Percentiles rank a stretch among this genome's conserved stretches.
These are phyloP conservation scores for Emmonsiellopsis sp. DNA, from an alignment of 2,329 filamentous ascomycete genomes.

Conservation along the genomic window DNA sequence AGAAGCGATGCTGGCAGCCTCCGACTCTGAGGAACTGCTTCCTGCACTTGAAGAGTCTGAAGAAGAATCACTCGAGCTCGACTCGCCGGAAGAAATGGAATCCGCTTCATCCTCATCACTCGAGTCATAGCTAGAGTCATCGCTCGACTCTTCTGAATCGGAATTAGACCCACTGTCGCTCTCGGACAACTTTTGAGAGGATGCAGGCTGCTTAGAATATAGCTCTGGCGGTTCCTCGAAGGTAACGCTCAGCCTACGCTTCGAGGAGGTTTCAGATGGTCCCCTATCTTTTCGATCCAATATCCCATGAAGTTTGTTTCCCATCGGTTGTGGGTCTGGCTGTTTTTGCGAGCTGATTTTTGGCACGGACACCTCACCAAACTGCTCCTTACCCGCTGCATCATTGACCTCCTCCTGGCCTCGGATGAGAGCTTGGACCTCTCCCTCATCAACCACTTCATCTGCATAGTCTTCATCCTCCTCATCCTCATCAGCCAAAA, in stretches of 20 bases:
- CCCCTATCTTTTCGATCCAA: not conserved
- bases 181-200: constrained; percentile 7
- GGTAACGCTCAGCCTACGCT: constrained; percentile 24
- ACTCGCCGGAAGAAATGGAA: constrained; percentile 13
- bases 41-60: constrained; percentile 12
- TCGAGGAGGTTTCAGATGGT: constrained; percentile 16
- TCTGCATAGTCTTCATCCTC: constrained; percentile 24
- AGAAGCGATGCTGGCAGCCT: constrained; percentile 1
- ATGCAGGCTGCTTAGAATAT: constrained; percentile 5
- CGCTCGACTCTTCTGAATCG: constrained; percentile 10
- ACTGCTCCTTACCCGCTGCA: constrained; percentile 33
- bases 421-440: not conserved
- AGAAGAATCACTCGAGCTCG: constrained; percentile 9
- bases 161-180: constrained; percentile 11
- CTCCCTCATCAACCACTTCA: constrained; percentile 24
- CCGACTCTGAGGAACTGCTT: constrained; percentile 15
- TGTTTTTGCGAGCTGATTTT: constrained; percentile 6
- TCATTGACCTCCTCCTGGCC: constrained; percentile 34
- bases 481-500: constrained; percentile 16
- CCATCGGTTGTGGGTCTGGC: not conserved
- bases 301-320: not conserved
- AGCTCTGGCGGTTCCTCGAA: constrained; percentile 18
- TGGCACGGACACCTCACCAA: constrained; percentile 7
- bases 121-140: not conserved
- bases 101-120: constrained; percentile 14